Evolutionary conservation across 257 asterid species (phyloP).

Genomic region (Mentha longifolia): DNA sequence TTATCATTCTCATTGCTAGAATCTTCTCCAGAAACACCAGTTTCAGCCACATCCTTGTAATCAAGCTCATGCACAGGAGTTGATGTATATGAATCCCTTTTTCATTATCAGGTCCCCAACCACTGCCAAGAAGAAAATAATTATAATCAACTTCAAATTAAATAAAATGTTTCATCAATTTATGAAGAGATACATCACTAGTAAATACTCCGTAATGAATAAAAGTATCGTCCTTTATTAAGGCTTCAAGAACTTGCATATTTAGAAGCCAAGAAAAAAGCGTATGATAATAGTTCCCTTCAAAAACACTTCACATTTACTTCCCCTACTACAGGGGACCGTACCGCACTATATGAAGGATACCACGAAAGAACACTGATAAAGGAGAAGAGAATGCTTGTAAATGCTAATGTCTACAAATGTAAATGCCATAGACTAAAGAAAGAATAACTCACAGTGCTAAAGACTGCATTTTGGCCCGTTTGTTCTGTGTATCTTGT

Average conservation of each 20-base stretch:
- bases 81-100: conserved; percentile 38
- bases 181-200: not conserved
- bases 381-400: not conserved
- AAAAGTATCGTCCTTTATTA: not conserved
- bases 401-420: not conserved
- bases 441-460: conserved; percentile 54
- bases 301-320: not conserved
- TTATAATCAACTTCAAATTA: not conserved
- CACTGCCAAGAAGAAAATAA: conserved; percentile 48
- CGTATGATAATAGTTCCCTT: not conserved
- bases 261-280: conserved; percentile 6
- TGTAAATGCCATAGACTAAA: not conserved
- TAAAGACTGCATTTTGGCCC: conserved; percentile 64
- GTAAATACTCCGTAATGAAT: not conserved
- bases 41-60: conserved; percentile 38
- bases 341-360: conserved; percentile 4
- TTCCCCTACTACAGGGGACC: too few species aligned
- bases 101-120: conserved; percentile 50
- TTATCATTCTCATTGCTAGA: conserved; percentile 39
- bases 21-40: conserved; percentile 43
- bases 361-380: not conserved
- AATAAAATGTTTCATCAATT: not conserved
- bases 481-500: conserved; percentile 54
- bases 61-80: conserved; percentile 37
- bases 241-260: not conserved